These are phyloP conservation scores for Amanita rimosa DNA, from an alignment of 768 basidiomycete species.

Conservation along the genomic window DNA sequence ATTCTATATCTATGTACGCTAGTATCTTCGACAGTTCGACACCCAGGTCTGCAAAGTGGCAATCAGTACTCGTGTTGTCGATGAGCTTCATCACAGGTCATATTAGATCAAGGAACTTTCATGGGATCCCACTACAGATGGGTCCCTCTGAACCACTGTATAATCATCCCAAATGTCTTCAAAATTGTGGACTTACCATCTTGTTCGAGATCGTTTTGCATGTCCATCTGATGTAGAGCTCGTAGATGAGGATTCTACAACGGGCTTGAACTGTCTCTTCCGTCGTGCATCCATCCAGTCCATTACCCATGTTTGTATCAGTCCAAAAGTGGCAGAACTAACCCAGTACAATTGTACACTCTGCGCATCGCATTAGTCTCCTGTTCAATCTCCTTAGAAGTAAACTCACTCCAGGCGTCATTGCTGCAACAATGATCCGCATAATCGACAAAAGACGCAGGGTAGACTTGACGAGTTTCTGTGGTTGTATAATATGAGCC, in stretches of 20 bases:
- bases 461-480: constrained; percentile 37
- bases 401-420: constrained; percentile 59
- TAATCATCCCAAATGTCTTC: constrained; percentile 43
- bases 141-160: constrained; percentile 63
- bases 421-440: constrained; percentile 54
- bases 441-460: constrained; percentile 49
- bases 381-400: constrained; percentile 1
- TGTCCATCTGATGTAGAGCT: not conserved
- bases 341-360: constrained; percentile 69
- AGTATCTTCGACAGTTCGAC: not conserved
- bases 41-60: not conserved
- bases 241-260: not conserved
- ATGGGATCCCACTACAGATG: constrained; percentile 33
- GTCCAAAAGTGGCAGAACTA: constrained; percentile 62
- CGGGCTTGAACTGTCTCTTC: constrained; percentile 11
- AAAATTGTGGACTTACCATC: constrained; percentile 8
- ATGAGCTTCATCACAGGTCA: constrained; percentile 27
- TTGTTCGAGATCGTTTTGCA: not conserved
- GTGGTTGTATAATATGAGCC: constrained; percentile 22
- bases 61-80: not conserved
- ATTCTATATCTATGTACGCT: not conserved
- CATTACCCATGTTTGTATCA: constrained; percentile 64
- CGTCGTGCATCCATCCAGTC: constrained; percentile 49
- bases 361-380: constrained; percentile 23
- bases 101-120: constrained; percentile 89